Evolutionary conservation across 495 filamentous ascomycete genomes (phyloP).

Genomic region (Trichoderma virens): DNA sequence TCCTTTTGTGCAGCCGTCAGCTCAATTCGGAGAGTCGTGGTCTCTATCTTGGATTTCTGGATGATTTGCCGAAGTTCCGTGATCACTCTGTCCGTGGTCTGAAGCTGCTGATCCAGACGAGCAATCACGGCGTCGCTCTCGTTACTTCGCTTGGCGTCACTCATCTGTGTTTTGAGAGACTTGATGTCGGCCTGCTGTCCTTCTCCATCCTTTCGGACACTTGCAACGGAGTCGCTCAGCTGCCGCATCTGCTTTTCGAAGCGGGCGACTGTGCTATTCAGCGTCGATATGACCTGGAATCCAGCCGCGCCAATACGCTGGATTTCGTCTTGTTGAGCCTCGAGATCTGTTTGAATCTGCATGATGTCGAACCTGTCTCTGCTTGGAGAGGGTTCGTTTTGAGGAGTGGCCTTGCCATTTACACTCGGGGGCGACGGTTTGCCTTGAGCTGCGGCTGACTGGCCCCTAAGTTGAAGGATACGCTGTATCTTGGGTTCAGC

Average conservation of each 20-base stretch:
- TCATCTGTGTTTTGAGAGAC: slow-evolving; percentile 19
- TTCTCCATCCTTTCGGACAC: slow-evolving; percentile 15
- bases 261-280: slow-evolving; percentile 22
- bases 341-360: slow-evolving; percentile 19
- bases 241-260: slow-evolving; percentile 22
- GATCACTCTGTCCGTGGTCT: neutral
- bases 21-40: neutral
- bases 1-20: neutral
- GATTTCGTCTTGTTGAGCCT: slow-evolving; percentile 25
- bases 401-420: neutral
- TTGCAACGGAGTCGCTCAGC: slow-evolving; percentile 15
- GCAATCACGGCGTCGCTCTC: slow-evolving; percentile 11
- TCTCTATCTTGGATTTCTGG: neutral
- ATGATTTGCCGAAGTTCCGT: slow-evolving; percentile 2
- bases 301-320: slow-evolving; percentile 27
- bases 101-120: slow-evolving; percentile 16
- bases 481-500: slow-evolving; percentile 23
- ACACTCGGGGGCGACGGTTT: neutral
- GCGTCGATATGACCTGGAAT: slow-evolving; percentile 23
- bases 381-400: neutral
- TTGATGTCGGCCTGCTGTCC: slow-evolving; percentile 16
- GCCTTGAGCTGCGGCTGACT: slow-evolving; percentile 2
- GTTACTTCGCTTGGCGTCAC: slow-evolving; percentile 13
- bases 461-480: slow-evolving; percentile 17
- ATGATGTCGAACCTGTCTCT: slow-evolving; percentile 12